A percentile compares a stretch with the other conserved stretches of the same genome.
phyloP scores from a whole-genome alignment of 345 rosid species.

The Luvunga scandens region DNA sequence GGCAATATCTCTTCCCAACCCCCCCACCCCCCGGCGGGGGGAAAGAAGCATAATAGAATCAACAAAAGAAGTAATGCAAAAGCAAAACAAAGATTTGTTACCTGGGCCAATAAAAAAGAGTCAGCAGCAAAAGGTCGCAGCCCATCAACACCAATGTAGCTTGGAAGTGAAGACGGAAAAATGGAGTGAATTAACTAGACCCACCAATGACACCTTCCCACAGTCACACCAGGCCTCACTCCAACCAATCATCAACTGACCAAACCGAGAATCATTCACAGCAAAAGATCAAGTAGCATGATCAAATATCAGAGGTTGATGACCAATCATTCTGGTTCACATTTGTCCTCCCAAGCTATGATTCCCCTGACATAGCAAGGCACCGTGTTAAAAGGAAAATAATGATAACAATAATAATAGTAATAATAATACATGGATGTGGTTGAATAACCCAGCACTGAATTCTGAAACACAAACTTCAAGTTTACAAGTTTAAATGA shows the following conservation, averaged over 20 bases:
- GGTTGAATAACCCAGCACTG: no score
- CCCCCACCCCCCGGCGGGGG: no score
- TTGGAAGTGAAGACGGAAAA: slow-evolving; percentile 50
- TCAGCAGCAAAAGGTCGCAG: slow-evolving; percentile 88
- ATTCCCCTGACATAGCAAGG: slow-evolving; percentile 4
- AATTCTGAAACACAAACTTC: no score
- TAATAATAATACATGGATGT: no score
- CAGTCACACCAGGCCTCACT: slow-evolving; percentile 58
- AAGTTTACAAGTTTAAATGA: no score
- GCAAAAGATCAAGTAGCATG: slow-evolving; percentile 92
- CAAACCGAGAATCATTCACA: slow-evolving; percentile 60
- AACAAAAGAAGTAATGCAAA: not conserved
- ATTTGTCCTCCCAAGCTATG: slow-evolving; percentile 96
- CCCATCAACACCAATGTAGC: slow-evolving; percentile 70
- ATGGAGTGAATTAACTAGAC: slow-evolving; percentile 41
- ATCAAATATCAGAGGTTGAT: slow-evolving; percentile 62
- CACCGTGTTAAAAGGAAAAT: not conserved
- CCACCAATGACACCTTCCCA: slow-evolving; percentile 37
- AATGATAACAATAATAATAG: no score
- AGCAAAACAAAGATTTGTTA: slow-evolving; percentile 14
- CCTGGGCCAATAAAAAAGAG: slow-evolving; percentile 62
- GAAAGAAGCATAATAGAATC: not conserved
- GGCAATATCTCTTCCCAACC: not conserved
- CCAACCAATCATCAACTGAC: slow-evolving; percentile 73
- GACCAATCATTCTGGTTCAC: slow-evolving; percentile 75